phyloP scores from a whole-genome alignment of 345 rosid species.

The Balakata baccata region DNA sequence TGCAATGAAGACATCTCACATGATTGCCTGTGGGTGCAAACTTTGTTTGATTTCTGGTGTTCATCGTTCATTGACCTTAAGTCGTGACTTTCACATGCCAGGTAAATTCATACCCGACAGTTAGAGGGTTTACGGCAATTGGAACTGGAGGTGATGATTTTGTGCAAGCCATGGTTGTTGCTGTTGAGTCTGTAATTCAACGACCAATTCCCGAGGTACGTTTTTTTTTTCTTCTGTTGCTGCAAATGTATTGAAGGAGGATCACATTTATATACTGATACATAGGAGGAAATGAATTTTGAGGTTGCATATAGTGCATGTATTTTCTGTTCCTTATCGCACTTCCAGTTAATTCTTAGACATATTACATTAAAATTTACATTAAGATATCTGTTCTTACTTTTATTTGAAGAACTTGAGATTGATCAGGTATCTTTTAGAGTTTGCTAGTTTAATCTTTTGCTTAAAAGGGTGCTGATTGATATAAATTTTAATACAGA shows the following conservation, averaged over 20 bases:
- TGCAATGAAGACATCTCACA: not conserved
- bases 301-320: slow-evolving; percentile 4
- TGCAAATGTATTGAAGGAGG: slow-evolving; percentile 10
- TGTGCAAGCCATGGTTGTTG: slow-evolving; percentile 94
- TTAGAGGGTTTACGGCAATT: slow-evolving; percentile 91
- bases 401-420: not conserved
- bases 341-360: not conserved
- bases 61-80: not conserved
- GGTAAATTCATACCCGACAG: slow-evolving; percentile 94
- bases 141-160: slow-evolving; percentile 98
- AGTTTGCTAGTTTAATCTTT: not conserved
- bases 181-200: slow-evolving; percentile 91
- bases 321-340: not conserved
- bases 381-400: not conserved
- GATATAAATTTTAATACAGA: not conserved
- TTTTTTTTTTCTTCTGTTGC: not conserved
- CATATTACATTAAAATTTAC: not conserved
- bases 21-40: not conserved
- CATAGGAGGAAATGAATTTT: not conserved
- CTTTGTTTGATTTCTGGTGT: not conserved
- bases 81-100: slow-evolving; percentile 29
- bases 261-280: not conserved
- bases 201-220: slow-evolving; percentile 77
- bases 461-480: not conserved
- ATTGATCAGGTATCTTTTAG: not conserved